Base-by-base conservation (phyloP, 2,329 filamentous ascomycete genomes). In the Arthrobotrys entomopaga region DNA sequence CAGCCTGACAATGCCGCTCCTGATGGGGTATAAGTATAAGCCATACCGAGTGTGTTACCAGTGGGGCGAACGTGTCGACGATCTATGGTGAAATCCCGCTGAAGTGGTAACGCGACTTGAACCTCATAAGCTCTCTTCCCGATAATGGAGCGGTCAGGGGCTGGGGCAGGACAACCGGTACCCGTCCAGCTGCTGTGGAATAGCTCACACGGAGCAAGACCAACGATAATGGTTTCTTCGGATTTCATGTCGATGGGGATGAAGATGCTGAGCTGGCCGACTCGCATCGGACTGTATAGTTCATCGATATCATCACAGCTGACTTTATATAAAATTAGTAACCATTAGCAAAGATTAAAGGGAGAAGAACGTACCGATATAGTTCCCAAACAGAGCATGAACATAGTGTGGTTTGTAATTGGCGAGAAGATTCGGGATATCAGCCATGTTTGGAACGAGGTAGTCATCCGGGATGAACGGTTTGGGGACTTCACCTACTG, bases 291-390 rank as follows among this genome's bases (percentile, higher is more conserved):
- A 8, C 3, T 34, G n/a, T 26, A 20, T 8, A 10, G 22, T 10
- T 74, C 49, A 6, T 67, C 46, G n/a, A 74, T 67, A 2, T 48
- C 38, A 22, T 74, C 70, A 15, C 63, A 74, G 26, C 70, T 74
- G 0, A 43, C 70, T 74, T 19, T 8, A 54, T 48, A 48, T 48
- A 48, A 48, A 48, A 8, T 20, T 20, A 4, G 7, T 19, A 6
- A 13, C 22, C 10, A 50, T 19, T 24, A 50, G n/a, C 19, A 19
- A 3, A 22, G n/a, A 20, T 50, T 13, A 48, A 10, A 16, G n/a
- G n/a, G n/a, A 48, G 5, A 48, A 16, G 38, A 22, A 38, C 57
- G 26, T 59, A 67, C 70, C 60, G 8, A 74, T 64, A 29, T 63
- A 64, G 38, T 66, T 67, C 2, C 58, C 70, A 34, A 74, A 67